Evolutionary conservation across 108 stramenopile genomes (phyloP), one percentile per base, ranked within the genome.

Genomic region (Cyclotella distinguenda): DNA sequence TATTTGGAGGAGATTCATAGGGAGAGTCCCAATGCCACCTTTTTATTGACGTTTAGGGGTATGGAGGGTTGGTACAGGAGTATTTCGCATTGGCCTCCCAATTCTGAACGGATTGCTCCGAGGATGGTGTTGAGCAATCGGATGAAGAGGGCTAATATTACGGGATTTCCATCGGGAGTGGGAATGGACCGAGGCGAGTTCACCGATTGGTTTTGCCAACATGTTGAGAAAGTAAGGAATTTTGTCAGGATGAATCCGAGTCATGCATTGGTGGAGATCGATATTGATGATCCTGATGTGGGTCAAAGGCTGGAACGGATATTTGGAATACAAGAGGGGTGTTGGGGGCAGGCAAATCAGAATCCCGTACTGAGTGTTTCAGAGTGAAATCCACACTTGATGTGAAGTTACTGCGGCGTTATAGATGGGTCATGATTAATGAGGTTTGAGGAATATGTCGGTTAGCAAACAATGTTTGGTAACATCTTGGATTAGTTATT

Each of bases 161-260:
- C 28, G 1, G 60, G 60, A 15, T 26, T 61, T 9, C 60, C 60
- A 32, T 9, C 15, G 1, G 43, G 60, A 15, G 45, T 46, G 23
- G 60, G 60, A 32, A 45, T 19, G 8, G 47, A 44, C 40, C 30
- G 45, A 4, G n/a, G 7, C 19, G 60, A 61, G 19, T 46, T 61
- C 18, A 45, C 38, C 32, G n/a, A 46, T 28, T 61, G 43, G 43
- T 61, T 46, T 45, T 61, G 60, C 28, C 16, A 16, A n/a, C 42
- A 60, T n/a, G 59, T 60, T n/a, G 6, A 60, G 27, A 19, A 36
- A n/a, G 59, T 60, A 15, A 25, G 60, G 33, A 31, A 61, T 16
- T n/a, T 15, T 46, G 45, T 61, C 11, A 22, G 15, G n/a, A 44
- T 32, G 40, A 22, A 61, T 31, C 60, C 60, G 27, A n/a, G 39